phyloP scores from a whole-genome alignment of 2,329 filamentous ascomycete genomes.

The Annulohypoxylon truncatum region DNA sequence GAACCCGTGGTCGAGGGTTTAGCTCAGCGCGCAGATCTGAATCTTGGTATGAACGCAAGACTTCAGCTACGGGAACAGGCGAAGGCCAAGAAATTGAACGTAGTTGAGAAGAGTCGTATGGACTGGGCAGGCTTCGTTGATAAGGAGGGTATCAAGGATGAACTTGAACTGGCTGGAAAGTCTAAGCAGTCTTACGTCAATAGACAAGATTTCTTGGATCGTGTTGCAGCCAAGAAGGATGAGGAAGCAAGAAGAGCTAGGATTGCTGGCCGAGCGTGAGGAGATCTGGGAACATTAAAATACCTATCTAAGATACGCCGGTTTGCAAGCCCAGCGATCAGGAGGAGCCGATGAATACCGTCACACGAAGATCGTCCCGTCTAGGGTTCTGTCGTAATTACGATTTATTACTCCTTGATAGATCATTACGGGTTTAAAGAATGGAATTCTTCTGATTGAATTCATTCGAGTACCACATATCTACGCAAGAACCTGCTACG shows the following conservation, averaged over 20 bases:
- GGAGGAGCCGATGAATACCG: not conserved
- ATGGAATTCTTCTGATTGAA: not conserved
- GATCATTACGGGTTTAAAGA: not conserved
- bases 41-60: constrained; percentile 65
- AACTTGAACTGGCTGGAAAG: constrained; percentile 72
- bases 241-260: constrained; percentile 69
- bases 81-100: constrained; percentile 73
- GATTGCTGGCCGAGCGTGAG: constrained; percentile 54
- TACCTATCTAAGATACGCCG: no score
- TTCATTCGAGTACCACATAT: not conserved
- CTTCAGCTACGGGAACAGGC: constrained; percentile 61
- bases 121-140: constrained; percentile 80
- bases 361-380: not conserved
- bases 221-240: constrained; percentile 72
- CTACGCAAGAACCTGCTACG: not conserved
- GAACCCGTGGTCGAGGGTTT: constrained; percentile 64
- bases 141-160: constrained; percentile 76
- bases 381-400: not conserved
- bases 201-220: constrained; percentile 72
- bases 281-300: not conserved
- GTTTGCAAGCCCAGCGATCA: not conserved
- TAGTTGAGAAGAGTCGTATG: constrained; percentile 78
- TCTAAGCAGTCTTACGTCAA: constrained; percentile 72
- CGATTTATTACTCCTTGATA: not conserved
- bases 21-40: constrained; percentile 64